Evolutionary conservation across 768 basidiomycete species (phyloP), one percentile per base, ranked within the genome.

Genomic region (Lanmaoa pseudosensibilis): DNA sequence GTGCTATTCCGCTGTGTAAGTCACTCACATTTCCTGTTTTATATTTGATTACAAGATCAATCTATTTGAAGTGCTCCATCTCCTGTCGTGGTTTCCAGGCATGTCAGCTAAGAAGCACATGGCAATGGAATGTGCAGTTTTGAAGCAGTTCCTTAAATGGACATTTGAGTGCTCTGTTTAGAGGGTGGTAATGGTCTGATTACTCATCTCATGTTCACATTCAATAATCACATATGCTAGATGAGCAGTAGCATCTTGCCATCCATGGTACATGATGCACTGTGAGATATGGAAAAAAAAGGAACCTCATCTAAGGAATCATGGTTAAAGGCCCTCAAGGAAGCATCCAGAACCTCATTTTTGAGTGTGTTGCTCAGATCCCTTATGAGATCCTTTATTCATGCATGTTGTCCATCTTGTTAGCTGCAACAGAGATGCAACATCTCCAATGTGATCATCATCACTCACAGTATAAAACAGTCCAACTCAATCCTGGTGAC

Each of bases 71-170:
- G 59, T 60, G 19, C 33, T 59, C 5, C 4, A 43, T 16, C 33
- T 61, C 2, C 54, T 58, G 1, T 52, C 58, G 2, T 63, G 62
- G 61, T 19, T 64, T 21, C 62, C 62, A 0, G 53, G 62, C 0
- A 63, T 63, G 57, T 50, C 54, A 9, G 63, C 56, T 13, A 64
- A 60, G 37, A 49, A 18, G 16, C 21, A 45, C 2, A 41, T 54
- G 41, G 51, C 36, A 2, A n/a, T 13, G 0, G 46, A 61, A 7
- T 37, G 44, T 16, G 27, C 18, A 2, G 9, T 56, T 25, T 30
- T 37, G 4, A 18, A 12, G 25, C 41, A 40, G 6, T 64, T 44
- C 27, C 32, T 64, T 7, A 49, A 64, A 21, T 13, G 19, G 1
- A 48, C 45, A 2, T 59, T 59, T 19, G 32, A 46, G 2, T 18